Conservation (phyloP, 768 basidiomycete species). For the Lactarius sp. region DNA sequence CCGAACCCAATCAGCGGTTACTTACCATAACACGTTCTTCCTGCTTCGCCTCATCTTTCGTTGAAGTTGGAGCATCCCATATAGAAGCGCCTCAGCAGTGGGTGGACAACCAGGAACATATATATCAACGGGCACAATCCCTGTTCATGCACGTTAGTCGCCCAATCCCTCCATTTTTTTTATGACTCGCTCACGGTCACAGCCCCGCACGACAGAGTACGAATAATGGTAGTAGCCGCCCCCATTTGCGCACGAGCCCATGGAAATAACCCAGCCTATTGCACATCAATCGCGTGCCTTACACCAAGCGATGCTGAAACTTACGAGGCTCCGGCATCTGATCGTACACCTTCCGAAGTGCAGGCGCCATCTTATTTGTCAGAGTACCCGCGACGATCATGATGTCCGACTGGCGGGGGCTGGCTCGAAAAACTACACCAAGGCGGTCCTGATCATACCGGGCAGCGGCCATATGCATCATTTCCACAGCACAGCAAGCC, state of each 20-base stretch:
- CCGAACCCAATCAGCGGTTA: conserved; percentile 7
- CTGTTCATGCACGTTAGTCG: conserved; percentile 36
- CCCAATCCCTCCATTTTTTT: conserved; percentile 1
- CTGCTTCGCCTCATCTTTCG: conserved; percentile 91
- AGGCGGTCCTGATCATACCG: conserved; percentile 98
- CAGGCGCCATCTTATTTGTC: conserved; percentile 99
- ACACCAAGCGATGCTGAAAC: conserved; percentile 30
- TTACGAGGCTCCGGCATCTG: conserved; percentile 97
- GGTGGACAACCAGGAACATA: conserved; percentile 96
- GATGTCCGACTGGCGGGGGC: conserved; percentile 93
- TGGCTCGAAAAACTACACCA: conserved; percentile 98
- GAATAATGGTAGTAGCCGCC: conserved; percentile 98
- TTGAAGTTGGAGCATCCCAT: conserved; percentile 95
- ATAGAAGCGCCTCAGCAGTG: conserved; percentile 94
- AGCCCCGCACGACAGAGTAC: conserved; percentile 97
- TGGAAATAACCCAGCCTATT: conserved; percentile 95
- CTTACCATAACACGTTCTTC: conserved; percentile 82
- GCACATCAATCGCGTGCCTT: conserved; percentile 1
- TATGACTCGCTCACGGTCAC: conserved; percentile 68
- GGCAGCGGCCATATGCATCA: conserved; percentile 99
- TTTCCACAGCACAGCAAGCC: conserved; percentile 98
- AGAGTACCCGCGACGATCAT: conserved; percentile 99
- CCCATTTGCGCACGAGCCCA: conserved; percentile 99
- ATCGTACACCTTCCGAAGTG: conserved; percentile 92
- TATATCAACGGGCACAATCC: conserved; percentile 96